phyloP scores from a whole-genome alignment of 352 stramenopile genomes.

The Phytophthora pinifolia region DNA sequence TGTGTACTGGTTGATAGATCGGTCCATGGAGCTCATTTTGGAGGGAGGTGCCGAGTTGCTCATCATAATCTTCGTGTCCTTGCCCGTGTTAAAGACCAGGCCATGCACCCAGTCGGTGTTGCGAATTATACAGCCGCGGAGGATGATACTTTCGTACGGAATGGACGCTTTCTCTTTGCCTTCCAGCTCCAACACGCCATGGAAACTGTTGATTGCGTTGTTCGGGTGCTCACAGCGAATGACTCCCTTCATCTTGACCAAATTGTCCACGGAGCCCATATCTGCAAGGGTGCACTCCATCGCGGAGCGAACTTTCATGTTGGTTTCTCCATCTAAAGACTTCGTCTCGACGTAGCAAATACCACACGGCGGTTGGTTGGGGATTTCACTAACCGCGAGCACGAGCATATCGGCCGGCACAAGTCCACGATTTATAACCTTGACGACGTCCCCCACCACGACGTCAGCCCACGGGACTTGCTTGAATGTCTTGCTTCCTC shows the following conservation, averaged over 20 bases:
- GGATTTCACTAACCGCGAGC: slow-evolving; percentile 70
- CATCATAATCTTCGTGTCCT: slow-evolving; percentile 94
- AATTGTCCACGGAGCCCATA: slow-evolving; percentile 45
- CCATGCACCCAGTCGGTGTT: slow-evolving; percentile 93
- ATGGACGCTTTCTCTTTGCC: slow-evolving; percentile 57
- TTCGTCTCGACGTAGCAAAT: slow-evolving; percentile 92
- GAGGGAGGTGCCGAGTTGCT: slow-evolving; percentile 76
- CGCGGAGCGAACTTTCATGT: slow-evolving; percentile 89
- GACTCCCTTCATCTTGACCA: slow-evolving; percentile 54
- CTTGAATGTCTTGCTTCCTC: slow-evolving; percentile 43
- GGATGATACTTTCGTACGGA: slow-evolving; percentile 84
- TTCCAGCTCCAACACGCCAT: slow-evolving; percentile 78
- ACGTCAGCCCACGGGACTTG: slow-evolving; percentile 77
- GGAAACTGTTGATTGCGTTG: slow-evolving; percentile 90
- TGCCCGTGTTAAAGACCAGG: slow-evolving; percentile 93
- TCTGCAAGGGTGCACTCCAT: slow-evolving; percentile 67
- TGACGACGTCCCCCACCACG: slow-evolving; percentile 84
- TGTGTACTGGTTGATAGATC: slow-evolving; percentile 82
- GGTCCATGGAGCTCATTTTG: slow-evolving; percentile 89
- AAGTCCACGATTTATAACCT: slow-evolving; percentile 75
- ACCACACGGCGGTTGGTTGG: slow-evolving; percentile 57
- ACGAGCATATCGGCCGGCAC: slow-evolving; percentile 88
- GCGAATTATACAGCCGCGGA: slow-evolving; percentile 91
- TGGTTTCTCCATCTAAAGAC: slow-evolving; percentile 92
- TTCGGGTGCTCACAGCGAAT: slow-evolving; percentile 85